Conservation (phyloP, 352 stramenopile genomes). For the Globisporangium nagaii region DNA sequence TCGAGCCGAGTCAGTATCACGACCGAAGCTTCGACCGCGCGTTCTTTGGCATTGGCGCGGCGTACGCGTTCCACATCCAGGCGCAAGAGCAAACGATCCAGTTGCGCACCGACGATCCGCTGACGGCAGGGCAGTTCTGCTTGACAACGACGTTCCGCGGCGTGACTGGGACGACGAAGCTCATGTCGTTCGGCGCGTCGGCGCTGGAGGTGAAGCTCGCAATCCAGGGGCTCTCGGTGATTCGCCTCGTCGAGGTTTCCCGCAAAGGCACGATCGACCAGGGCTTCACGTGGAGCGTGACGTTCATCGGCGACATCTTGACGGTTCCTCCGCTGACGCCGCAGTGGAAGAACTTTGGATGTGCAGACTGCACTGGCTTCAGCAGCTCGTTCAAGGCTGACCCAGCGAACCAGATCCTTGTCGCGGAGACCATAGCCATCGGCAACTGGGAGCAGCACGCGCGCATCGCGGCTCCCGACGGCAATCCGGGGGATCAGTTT, state of each 20-base stretch:
- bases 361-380: slow-evolving; percentile 62
- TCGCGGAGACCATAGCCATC: slow-evolving; percentile 40
- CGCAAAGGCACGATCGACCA: slow-evolving; percentile 65
- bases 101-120: slow-evolving; percentile 48
- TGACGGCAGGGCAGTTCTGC: slow-evolving; percentile 70
- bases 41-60: slow-evolving; percentile 68
- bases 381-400: slow-evolving; percentile 56
- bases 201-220: slow-evolving; percentile 65
- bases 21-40: slow-evolving; percentile 44
- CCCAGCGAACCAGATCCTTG: slow-evolving; percentile 47
- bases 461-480: slow-evolving; percentile 54
- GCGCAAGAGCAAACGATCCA: slow-evolving; percentile 67
- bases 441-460: slow-evolving; percentile 64
- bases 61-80: slow-evolving; percentile 71
- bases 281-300: slow-evolving; percentile 77
- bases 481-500: slow-evolving; percentile 73
- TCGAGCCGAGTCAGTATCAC: slow-evolving; percentile 47
- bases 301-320: slow-evolving; percentile 76
- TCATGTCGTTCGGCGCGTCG: slow-evolving; percentile 62
- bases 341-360: slow-evolving; percentile 62
- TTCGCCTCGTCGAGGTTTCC: slow-evolving; percentile 80
- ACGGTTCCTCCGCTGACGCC: slow-evolving; percentile 49
- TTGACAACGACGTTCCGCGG: slow-evolving; percentile 63
- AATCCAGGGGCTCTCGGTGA: slow-evolving; percentile 74
- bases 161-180: slow-evolving; percentile 43